Evolutionary conservation across 1,284 basidiomycete species (phyloP), one percentile per base, ranked within the genome.

Genomic region (Abortiporus biennis): DNA sequence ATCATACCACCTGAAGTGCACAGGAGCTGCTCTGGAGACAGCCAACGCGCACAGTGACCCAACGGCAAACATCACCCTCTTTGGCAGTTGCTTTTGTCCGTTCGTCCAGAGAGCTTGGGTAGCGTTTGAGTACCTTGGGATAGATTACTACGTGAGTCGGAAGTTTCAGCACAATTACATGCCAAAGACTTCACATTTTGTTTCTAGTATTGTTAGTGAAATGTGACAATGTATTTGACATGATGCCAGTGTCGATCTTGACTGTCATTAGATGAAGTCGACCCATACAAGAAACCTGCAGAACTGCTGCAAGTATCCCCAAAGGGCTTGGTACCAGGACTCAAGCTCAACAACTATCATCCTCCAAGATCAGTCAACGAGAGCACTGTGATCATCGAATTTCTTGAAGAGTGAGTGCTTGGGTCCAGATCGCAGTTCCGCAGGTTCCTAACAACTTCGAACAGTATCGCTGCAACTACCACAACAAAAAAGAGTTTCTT

Each of bases 221-320:
- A 9, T 32, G 19, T 30, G 9, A 24, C 20, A 9, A 6, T 30
- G 25, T 22, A 16, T 16, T 25, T 23, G 20, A 11, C 12, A 17
- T n/a, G n/a, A n/a, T n/a, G 15, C 6, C 23, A 24, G 19, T n/a
- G 19, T 16, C 40, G 19, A 23, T 38, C 13, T 32, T 27, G 16
- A 20, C 15, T 38, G 11, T 17, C 29, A 1, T 40, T 6, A 85
- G 83, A 78, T 53, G 85, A 89, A 61, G 83, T 89, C 21, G 85
- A 90, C 59, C 85, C 85, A 1, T 89, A 90, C 67, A 76, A 79
- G 64, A 91, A 90, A 54, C 85, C 88, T 0, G 62, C 75, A 39
- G 83, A 85, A 25, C 69, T 91, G n/a, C 65, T 91, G 9, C 79
- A 86, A 39, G 69, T 88, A 13, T 88, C 85, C 16, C 84, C 85